A percentile compares a stretch with the other conserved stretches of the same genome.
These are phyloP conservation scores for apple (Malus domestica) DNA, from an alignment of 306 rosid genomes.

Conservation along the genomic window DNA sequence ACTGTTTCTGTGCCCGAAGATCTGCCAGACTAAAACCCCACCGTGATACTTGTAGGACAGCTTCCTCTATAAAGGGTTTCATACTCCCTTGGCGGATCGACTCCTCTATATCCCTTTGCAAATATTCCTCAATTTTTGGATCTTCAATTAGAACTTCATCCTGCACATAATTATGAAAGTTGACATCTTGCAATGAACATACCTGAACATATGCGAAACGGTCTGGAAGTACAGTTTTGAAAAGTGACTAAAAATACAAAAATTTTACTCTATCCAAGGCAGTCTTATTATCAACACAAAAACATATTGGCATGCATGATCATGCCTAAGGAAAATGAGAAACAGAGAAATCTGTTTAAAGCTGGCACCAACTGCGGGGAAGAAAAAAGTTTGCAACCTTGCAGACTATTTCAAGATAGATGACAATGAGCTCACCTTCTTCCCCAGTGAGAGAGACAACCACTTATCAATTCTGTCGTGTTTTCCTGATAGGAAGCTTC, in stretches of 20 bases:
- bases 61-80: slow-evolving; percentile 76
- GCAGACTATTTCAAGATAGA: slow-evolving; percentile 1
- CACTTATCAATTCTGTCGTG: slow-evolving; percentile 64
- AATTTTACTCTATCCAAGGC: background rate
- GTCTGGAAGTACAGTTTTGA: background rate
- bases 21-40: slow-evolving; percentile 81
- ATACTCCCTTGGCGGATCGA: slow-evolving; percentile 70
- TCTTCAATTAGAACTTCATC: slow-evolving; percentile 69
- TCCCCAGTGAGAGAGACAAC: slow-evolving; percentile 56
- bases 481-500: slow-evolving; percentile 66
- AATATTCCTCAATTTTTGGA: slow-evolving; percentile 50
- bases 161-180: slow-evolving; percentile 31
- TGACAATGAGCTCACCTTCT: slow-evolving; percentile 46
- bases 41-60: slow-evolving; percentile 64
- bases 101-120: slow-evolving; percentile 85
- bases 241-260: background rate
- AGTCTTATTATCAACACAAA: background rate
- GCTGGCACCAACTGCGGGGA: background rate
- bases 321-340: background rate
- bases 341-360: background rate
- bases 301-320: background rate
- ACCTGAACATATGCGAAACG: background rate
- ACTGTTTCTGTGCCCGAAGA: slow-evolving; percentile 68
- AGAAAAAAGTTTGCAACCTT: background rate
- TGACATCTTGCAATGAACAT: background rate